phyloP scores from a whole-genome alignment of 176 grass and related monocot species.

The Zizania latifolia region DNA sequence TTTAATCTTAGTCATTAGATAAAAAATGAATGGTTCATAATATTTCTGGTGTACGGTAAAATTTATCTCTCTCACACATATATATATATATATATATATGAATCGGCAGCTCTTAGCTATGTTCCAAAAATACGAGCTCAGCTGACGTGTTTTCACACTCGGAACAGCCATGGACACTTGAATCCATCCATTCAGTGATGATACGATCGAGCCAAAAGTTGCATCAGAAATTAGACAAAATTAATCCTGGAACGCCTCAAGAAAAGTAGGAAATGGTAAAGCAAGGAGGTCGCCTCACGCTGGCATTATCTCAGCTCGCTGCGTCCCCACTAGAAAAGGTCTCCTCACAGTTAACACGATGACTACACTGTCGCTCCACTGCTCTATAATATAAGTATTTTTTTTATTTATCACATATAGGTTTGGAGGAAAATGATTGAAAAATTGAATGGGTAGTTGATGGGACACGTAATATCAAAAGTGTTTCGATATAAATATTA shows the following conservation, averaged over 20 bases:
- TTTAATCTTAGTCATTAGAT: too few species aligned
- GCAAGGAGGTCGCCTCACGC: background rate
- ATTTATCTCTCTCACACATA: too few species aligned
- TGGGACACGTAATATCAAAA: too few species aligned
- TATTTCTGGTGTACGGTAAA: too few species aligned
- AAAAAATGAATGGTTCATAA: too few species aligned
- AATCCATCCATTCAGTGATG: conserved; percentile 22
- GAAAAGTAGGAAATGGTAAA: background rate
- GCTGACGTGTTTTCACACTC: conserved; percentile 2
- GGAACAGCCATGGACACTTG: conserved; percentile 1
- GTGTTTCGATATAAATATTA: too few species aligned
- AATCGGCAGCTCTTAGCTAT: background rate
- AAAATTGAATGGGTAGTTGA: too few species aligned
- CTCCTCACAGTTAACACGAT: background rate
- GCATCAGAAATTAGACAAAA: conserved; percentile 13
- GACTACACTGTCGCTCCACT: background rate
- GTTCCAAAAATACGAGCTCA: background rate
- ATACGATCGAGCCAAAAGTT: background rate
- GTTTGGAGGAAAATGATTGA: too few species aligned
- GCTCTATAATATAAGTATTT: too few species aligned
- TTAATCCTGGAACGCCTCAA: background rate
- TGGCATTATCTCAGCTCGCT: conserved; percentile 11
- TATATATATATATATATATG: too few species aligned
- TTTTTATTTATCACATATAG: too few species aligned
- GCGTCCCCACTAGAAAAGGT: background rate